Evolutionary conservation across 805 yeast species (phyloP).

Genomic region (Candida maris): DNA sequence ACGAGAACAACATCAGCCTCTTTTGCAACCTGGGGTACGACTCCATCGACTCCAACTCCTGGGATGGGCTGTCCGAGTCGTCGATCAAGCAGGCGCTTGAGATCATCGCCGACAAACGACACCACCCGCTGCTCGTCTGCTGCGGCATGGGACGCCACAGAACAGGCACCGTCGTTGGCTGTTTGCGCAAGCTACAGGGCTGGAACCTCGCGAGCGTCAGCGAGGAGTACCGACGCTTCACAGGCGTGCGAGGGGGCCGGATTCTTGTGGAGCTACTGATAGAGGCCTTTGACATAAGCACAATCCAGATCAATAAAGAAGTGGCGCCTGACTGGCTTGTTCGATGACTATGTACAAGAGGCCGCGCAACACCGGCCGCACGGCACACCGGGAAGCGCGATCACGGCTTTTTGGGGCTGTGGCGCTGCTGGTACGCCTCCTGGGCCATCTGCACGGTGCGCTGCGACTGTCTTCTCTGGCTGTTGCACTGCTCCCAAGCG

Average conservation of each 20-base stretch:
- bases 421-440: slow-evolving; percentile 34
- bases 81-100: slow-evolving; percentile 77
- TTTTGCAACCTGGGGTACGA: slow-evolving; percentile 77
- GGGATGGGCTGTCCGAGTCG: slow-evolving; percentile 90
- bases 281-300: slow-evolving; percentile 58
- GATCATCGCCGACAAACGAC: slow-evolving; percentile 64
- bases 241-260: slow-evolving; percentile 90
- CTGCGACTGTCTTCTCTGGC: slow-evolving; percentile 60
- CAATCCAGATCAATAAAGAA: slow-evolving; percentile 39
- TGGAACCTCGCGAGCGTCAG: slow-evolving; percentile 94
- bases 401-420: slow-evolving; percentile 34
- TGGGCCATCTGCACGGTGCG: slow-evolving; percentile 69
- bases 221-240: slow-evolving; percentile 91
- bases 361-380: too few species aligned
- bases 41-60: slow-evolving; percentile 59
- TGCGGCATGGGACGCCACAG: slow-evolving; percentile 99
- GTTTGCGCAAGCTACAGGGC: slow-evolving; percentile 87
- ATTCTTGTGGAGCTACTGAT: slow-evolving; percentile 86
- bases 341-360: slow-evolving; percentile 13
- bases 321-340: slow-evolving; percentile 48
- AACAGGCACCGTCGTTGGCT: slow-evolving; percentile 95
- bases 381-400: too few species aligned
- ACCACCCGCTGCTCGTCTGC: slow-evolving; percentile 84
- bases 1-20: slow-evolving; percentile 62
- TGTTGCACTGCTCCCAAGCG: slow-evolving; percentile 92